Base-by-base conservation (phyloP, 2,329 filamentous ascomycete genomes). In the Trichoderma sp. region DNA sequence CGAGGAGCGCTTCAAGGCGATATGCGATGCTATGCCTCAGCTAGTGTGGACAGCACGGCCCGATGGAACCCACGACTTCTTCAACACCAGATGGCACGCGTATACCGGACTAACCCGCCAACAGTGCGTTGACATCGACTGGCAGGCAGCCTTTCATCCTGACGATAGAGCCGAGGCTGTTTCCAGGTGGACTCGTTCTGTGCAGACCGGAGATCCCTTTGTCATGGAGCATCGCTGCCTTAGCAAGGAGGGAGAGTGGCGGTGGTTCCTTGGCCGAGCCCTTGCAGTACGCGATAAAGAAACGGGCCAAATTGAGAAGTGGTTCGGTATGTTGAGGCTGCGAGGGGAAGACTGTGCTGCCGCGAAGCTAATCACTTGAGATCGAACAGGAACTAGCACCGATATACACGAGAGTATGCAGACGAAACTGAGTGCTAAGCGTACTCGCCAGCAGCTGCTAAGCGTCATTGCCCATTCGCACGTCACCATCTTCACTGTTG, bases 191-290 rank as follows among this genome's bases (percentile, higher is more conserved):
- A 72, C 76, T 17, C 84, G 86, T 68, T 88, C 83, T 9, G 76
- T 93, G 3, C 75, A 75, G 3, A 92, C 89, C 0, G 91, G 91
- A 3, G 84, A 89, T 10, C 84, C 87, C 14, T 93, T 90, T 70
- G 80, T 81, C 45, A 87, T 85, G 0, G 90, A 94, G 71, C 93
- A 92, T 69, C 84, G 91, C 45, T 91, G 88, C 67, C 83, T 79
- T 58, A 86, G 83, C 65, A 84, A 83, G 57, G 83, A 89, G 39
- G 91, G 90, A 0, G 83, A 89, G 64, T 93, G 87, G 85, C 82
- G 90, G 61, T 94, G 91, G 91, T 92, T 93, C 81, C 79, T 94
- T 3, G 90, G 88, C 12, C 83, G 90, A 50, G 91, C 90, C 1
- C 74, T 90, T 15, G 90, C 91, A 0, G 81, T 92, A 70, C 82